These are phyloP conservation scores for Mayamaea pseudoterrestris DNA, from an alignment of 108 stramenopile genomes.

Conservation along the genomic window DNA sequence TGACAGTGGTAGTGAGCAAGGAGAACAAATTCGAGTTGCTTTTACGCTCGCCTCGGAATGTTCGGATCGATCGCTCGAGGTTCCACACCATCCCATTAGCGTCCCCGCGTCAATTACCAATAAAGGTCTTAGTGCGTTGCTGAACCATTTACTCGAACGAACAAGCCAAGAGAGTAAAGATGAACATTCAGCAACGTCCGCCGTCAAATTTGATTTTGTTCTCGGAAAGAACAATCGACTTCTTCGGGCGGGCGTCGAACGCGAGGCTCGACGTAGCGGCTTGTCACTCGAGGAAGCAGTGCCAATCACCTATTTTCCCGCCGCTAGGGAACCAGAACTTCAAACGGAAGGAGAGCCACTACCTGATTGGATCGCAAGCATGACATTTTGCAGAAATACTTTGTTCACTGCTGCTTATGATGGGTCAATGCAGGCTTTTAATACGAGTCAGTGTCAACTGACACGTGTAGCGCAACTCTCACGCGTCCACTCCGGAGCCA, in stretches of 20 bases:
- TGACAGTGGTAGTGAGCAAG: constrained; percentile 10
- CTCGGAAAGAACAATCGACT: constrained; percentile 38
- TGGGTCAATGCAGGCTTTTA: constrained; percentile 43
- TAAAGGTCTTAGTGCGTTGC: constrained; percentile 60
- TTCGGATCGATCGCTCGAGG: constrained; percentile 27
- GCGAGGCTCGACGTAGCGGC: constrained; percentile 56
- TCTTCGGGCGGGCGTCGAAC: constrained; percentile 52
- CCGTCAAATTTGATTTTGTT: constrained; percentile 71
- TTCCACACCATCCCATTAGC: constrained; percentile 66
- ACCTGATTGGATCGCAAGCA: constrained; percentile 72
- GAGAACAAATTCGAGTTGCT: constrained; percentile 38
- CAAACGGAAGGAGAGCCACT: constrained; percentile 41
- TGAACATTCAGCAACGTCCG: constrained; percentile 27
- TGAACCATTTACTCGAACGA: constrained; percentile 47
- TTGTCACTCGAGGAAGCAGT: constrained; percentile 58
- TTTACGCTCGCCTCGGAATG: constrained; percentile 22
- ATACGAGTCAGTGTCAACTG: background rate
- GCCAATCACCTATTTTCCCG: constrained; percentile 61
- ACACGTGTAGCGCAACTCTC: constrained; percentile 6
- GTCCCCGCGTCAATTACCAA: constrained; percentile 61
- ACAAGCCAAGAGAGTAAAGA: constrained; percentile 21
- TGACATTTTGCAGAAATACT: constrained; percentile 14
- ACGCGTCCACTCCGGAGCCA: constrained; percentile 45
- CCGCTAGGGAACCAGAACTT: constrained; percentile 34
- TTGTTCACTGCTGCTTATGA: constrained; percentile 42